Base-by-base conservation (phyloP, 768 basidiomycete species). In the Lentinula edodes region DNA sequence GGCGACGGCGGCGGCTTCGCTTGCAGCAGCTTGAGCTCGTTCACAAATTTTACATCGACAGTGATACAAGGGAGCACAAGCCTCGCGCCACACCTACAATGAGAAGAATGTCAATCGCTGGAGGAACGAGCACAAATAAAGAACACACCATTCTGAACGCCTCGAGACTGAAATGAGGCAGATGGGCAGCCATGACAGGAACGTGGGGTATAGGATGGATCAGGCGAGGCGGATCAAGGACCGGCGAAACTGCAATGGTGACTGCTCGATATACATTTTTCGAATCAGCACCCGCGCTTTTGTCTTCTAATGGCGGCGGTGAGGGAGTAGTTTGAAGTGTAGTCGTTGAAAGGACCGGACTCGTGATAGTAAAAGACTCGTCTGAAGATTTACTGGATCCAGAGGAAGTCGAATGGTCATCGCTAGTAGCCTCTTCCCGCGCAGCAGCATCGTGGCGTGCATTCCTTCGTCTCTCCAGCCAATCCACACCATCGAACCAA, bases 251-350 rank as follows among this genome's bases (percentile, higher is more conserved):
- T 5, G 83, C 66, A 6, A 79, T 74, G 35, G 72, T 70, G n/a
- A 68, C 66, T 5, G 51, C 51, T 52, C 66, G 71, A 65, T 36
- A 67, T 39, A 58, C 48, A 45, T 69, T 68, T 16, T 64, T 62
- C 6, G 62, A 64, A 4, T 64, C 58, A 28, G 72, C 73, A 8
- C 73, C 72, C 3, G 74, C 72, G 58, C 75, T 78, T 50, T 73
- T 71, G 12, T 73, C 73, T 62, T 75, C 69, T 2, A 71, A 66
- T 32, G 89, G 89, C 0, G 88, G 86, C 0, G 89, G 89, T 1
- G 86, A 88, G 0, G 89, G 89, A 6, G 89, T 90, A n/a, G 89
- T 91, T 63, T 87, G 86, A 35, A 91, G 68, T 6, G 89, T 91
- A 7, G 86, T 83, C 1, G 88, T 87, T 12, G 88, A 89, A 32